Base-by-base conservation (phyloP, 768 basidiomycete genomes). In the Cantharellus anzutake region DNA sequence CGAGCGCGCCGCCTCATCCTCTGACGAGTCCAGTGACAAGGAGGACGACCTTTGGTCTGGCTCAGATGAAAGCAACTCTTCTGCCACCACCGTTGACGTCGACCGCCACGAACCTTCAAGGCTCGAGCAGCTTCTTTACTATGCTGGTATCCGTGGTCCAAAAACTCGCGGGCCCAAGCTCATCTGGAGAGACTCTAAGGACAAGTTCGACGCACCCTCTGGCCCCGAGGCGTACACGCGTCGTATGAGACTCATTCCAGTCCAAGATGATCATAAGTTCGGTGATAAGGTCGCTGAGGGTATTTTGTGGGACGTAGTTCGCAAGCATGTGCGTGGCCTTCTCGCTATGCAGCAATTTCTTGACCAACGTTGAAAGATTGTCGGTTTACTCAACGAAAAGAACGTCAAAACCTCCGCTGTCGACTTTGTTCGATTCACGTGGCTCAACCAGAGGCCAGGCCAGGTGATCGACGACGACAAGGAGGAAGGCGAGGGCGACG, bases 311-410 rank as follows among this genome's bases (percentile, higher is more conserved):
- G 64, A 56, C 5, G 65, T 5, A 2, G 60, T 73, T 68, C 70
- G 70, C 61, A 58, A 60, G 50, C 44, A 70, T 64, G 72, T 73
- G 58, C 64, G 69, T 70, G 70, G 61, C 60, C 44, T 69, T 72
- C 65, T 70, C 63, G 63, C 60, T 60, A 65, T 58, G 63, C 57
- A 66, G 64, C 62, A 69, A 63, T 70, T 52, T 64, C 58, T 58
- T 52, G 60, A 66, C 68, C 71, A 60, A 72, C 63, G 60, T 69
- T 68, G 60, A 63, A 68, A 73, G 72, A 63, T 68, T 56, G 70
- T 59, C 52, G 35, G 38, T 52, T 11, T 59, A n/a, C 58, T 59
- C 44, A 48, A 59, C 58, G 34, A 59, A 16, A 14, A n/a, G n/a
- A n/a, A 51, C 16, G 37, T 59, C 44, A 14, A 59, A 48, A 4